Conservation (phyloP, 331 rosid genomes). For the Phaseolus coccineus region DNA sequence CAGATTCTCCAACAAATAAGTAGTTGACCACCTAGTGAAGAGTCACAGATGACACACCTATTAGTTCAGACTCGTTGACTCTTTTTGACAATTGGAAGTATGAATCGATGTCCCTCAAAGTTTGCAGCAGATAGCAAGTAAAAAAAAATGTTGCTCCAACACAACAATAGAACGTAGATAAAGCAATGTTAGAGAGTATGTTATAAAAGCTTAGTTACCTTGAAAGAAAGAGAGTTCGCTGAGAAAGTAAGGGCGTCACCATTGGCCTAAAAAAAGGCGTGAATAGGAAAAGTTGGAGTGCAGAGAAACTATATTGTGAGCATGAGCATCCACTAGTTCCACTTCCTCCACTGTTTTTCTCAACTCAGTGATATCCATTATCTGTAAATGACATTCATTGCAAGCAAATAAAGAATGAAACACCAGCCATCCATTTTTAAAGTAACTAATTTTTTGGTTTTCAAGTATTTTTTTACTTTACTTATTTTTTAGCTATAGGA, state of each 20-base stretch:
- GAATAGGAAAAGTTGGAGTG: conserved; percentile 67
- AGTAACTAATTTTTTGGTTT: no score
- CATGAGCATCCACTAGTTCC: conserved; percentile 88
- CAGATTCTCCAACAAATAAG: not conserved
- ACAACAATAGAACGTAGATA: not conserved
- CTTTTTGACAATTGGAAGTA: not conserved
- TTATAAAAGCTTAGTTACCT: conserved; percentile 53
- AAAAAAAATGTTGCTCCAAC: not conserved
- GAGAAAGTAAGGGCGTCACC: conserved; percentile 69
- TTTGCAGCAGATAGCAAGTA: not conserved
- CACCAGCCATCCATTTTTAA: no score
- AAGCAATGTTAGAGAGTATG: not conserved
- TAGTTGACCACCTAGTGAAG: not conserved
- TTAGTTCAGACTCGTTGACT: not conserved
- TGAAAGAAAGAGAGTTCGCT: conserved; percentile 74
- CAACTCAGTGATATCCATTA: conserved; percentile 75
- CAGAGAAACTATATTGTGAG: conserved; percentile 77
- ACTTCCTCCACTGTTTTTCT: conserved; percentile 64
- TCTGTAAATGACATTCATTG: no score
- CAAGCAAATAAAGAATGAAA: no score
- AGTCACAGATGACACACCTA: not conserved
- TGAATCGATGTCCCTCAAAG: not conserved
- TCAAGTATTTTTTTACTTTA: no score
- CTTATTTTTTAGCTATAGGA: no score
- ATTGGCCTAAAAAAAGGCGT: conserved; percentile 72